A percentile compares a stretch with the other conserved stretches of the same genome.
Evolutionary conservation across 2,329 filamentous ascomycete species (phyloP).

Genomic region (Hymenotorrendiella dingleyae): DNA sequence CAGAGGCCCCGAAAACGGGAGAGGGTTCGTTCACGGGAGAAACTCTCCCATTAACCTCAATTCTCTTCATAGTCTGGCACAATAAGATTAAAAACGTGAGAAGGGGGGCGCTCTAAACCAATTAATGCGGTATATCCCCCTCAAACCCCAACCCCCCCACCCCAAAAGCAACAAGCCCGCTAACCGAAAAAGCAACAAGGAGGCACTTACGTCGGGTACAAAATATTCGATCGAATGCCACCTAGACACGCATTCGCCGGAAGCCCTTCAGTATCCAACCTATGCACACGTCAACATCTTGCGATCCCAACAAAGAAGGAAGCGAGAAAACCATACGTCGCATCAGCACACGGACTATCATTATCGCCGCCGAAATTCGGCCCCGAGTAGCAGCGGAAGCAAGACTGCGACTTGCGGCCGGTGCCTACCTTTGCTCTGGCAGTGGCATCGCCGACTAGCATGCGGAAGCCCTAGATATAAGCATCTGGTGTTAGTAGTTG

Average conservation of each 20-base stretch:
- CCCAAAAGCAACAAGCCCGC: too few species aligned
- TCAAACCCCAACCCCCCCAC: too few species aligned
- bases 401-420: slow-evolving; percentile 52
- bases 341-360: slow-evolving; percentile 26
- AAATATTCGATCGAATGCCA: slow-evolving; percentile 47
- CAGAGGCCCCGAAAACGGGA: too few species aligned
- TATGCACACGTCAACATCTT: too few species aligned
- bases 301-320: not conserved
- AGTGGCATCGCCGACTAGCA: slow-evolving; percentile 67
- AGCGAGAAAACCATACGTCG: slow-evolving; percentile 37
- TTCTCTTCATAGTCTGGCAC: too few species aligned
- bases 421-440: slow-evolving; percentile 48
- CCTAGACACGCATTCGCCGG: slow-evolving; percentile 33
- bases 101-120: too few species aligned
- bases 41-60: too few species aligned
- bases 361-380: slow-evolving; percentile 45
- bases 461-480: slow-evolving; percentile 61
- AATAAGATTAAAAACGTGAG: too few species aligned
- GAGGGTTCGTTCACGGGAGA: too few species aligned
- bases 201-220: slow-evolving; percentile 39
- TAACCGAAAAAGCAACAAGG: too few species aligned
- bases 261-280: slow-evolving; percentile 19
- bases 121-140: too few species aligned
- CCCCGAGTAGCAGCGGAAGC: slow-evolving; percentile 45
- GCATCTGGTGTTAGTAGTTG: slow-evolving; percentile 44